Evolutionary conservation across 2,329 filamentous ascomycete genomes (phyloP).

Genomic region (Allantophomopsis lycopodina): DNA sequence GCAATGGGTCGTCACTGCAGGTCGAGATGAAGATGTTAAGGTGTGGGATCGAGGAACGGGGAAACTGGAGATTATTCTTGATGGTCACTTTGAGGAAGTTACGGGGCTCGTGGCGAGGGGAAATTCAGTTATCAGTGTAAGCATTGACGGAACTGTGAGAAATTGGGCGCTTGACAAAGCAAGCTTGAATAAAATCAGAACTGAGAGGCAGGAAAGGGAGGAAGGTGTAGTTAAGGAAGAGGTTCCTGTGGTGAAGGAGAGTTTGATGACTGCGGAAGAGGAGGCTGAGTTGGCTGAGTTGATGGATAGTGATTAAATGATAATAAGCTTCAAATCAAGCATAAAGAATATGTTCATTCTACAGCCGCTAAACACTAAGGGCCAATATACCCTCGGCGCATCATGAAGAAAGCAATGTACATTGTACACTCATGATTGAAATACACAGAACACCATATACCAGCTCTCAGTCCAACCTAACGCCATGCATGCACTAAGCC

Average conservation of each 20-base stretch:
- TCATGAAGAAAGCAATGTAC: too few relatives aligned
- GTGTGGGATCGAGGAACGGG: constrained; percentile 72
- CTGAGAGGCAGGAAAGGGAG: constrained; percentile 31
- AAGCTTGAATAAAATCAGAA: constrained; percentile 41
- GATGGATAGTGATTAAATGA: constrained; percentile 40
- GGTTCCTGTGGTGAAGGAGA: constrained; percentile 28
- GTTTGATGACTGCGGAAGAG: constrained; percentile 70
- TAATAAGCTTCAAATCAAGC: too few relatives aligned
- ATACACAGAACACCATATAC: too few relatives aligned
- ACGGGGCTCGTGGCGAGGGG: constrained; percentile 60
- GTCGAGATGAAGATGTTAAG: constrained; percentile 81
- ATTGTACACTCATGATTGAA: too few relatives aligned
- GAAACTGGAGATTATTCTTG: constrained; percentile 57
- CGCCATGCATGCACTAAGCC: too few relatives aligned
- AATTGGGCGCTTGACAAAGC: constrained; percentile 61
- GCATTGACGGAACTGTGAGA: constrained; percentile 81
- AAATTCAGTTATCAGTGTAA: constrained; percentile 58
- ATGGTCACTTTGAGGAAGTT: constrained; percentile 87
- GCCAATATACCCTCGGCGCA: too few relatives aligned
- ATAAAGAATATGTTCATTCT: too few relatives aligned
- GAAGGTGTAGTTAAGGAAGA: constrained; percentile 26
- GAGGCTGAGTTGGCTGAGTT: constrained; percentile 85
- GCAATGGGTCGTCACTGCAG: constrained; percentile 74
- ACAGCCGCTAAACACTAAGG: too few relatives aligned
- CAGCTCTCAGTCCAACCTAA: too few relatives aligned